Conservation (phyloP, 2,329 filamentous ascomycete species). For the Sporothrix brunneoviolacea region DNA sequence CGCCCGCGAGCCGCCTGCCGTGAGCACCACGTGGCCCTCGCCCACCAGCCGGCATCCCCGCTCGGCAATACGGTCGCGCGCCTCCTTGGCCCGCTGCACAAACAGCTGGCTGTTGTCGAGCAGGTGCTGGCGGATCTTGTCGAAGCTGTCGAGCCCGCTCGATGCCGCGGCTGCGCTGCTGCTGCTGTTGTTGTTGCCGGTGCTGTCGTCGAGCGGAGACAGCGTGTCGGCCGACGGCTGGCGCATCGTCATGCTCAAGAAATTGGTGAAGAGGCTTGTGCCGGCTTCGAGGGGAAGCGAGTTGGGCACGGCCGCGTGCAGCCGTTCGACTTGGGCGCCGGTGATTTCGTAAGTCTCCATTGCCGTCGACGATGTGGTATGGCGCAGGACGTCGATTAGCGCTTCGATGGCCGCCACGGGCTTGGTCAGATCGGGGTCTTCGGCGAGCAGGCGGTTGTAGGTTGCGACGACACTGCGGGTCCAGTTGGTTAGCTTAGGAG, state of each 20-base stretch:
- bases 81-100: constrained; percentile 77
- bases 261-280: constrained; percentile 92
- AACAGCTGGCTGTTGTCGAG: constrained; percentile 82
- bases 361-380: constrained; percentile 75
- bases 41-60: constrained; percentile 72
- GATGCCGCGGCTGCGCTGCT: constrained; percentile 15
- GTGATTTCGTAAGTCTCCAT: constrained; percentile 89
- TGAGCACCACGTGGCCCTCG: constrained; percentile 76
- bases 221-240: constrained; percentile 31
- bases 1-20: constrained; percentile 80
- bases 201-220: neutral
- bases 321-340: constrained; percentile 64
- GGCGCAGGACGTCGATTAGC: constrained; percentile 75
- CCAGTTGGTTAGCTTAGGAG: too few relatives aligned
- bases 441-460: constrained; percentile 47
- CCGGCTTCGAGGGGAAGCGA: constrained; percentile 88
- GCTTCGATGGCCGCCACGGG: constrained; percentile 63
- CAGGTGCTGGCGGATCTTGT: constrained; percentile 74
- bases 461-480: constrained; percentile 46
- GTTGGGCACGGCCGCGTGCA: constrained; percentile 76
- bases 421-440: constrained; percentile 84
- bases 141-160: constrained; percentile 55
- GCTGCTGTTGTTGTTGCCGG: constrained; percentile 12
- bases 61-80: constrained; percentile 73
- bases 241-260: constrained; percentile 70